Conservation (phyloP, 2,329 filamentous ascomycete genomes). For the Colletotrichum limetticola region DNA sequence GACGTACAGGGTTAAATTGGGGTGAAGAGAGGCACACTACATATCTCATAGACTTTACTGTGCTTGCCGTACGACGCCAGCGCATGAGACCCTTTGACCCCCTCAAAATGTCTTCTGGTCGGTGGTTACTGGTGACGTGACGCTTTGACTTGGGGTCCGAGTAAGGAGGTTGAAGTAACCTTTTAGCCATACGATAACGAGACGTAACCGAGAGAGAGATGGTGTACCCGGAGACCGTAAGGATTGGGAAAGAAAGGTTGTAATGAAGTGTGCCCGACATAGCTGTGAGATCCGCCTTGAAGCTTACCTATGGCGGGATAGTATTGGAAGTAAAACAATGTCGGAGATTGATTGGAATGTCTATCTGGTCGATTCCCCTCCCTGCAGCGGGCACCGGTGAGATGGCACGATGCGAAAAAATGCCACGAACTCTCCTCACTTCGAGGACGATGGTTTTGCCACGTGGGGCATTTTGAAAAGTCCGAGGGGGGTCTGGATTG, state of each 20-base stretch:
- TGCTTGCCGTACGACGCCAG: constrained; percentile 7
- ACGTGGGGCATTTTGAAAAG: background rate
- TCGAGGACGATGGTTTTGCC: background rate
- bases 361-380: background rate
- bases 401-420: background rate
- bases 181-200: background rate
- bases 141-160: background rate
- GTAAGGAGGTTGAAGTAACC: background rate
- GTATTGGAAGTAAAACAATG: background rate
- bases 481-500: background rate
- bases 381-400: background rate
- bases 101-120: background rate
- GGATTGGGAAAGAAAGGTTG: background rate
- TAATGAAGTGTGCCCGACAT: background rate
- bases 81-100: background rate
- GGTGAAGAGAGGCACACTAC: constrained; percentile 5
- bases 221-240: background rate
- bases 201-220: background rate
- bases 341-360: background rate
- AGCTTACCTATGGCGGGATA: background rate
- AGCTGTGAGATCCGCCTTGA: background rate
- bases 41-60: background rate
- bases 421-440: background rate
- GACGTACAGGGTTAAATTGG: background rate
- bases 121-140: background rate